phyloP scores from a whole-genome alignment of 1,139 yeast genomes.

The Candida tropicalis region DNA sequence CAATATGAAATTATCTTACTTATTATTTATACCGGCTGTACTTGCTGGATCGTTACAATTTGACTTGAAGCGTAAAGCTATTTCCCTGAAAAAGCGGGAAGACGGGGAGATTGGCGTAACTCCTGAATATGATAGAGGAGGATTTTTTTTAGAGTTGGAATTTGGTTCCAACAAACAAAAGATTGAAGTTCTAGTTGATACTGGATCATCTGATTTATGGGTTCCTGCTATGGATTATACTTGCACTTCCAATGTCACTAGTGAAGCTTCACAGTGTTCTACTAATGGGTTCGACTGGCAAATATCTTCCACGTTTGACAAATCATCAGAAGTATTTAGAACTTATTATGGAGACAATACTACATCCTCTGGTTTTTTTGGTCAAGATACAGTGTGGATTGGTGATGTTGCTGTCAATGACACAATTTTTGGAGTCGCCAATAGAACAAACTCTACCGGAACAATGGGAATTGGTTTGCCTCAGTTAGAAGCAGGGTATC shows the following conservation, averaged over 20 bases:
- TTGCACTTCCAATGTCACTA: conserved; percentile 29
- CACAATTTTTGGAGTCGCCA: conserved; percentile 54
- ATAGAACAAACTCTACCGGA: conserved; percentile 42
- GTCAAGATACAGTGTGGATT: conserved; percentile 51
- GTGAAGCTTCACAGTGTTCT: conserved; percentile 8
- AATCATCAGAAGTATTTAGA: conserved; percentile 8
- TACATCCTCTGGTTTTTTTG: conserved; percentile 52
- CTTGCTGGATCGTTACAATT: no score
- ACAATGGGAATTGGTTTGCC: conserved; percentile 47
- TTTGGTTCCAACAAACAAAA: conserved; percentile 36
- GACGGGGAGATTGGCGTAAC: no score
- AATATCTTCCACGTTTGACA: conserved; percentile 12
- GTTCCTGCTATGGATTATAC: conserved; percentile 19
- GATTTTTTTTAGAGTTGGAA: no score
- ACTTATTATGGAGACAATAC: conserved; percentile 50
- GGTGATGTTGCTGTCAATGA: conserved; percentile 28
- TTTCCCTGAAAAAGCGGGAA: no score
- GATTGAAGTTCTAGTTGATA: conserved; percentile 39
- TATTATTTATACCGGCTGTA: no score
- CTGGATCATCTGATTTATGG: conserved; percentile 51
- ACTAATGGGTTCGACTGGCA: conserved; percentile 15
- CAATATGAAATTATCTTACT: no score
- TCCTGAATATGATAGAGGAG: no score
- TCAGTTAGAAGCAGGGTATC: no score
- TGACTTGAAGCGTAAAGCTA: no score